Evolutionary conservation across 805 yeast genomes (phyloP), one percentile per base, ranked within the genome.

Genomic region (Saturnispora serradocipensis): DNA sequence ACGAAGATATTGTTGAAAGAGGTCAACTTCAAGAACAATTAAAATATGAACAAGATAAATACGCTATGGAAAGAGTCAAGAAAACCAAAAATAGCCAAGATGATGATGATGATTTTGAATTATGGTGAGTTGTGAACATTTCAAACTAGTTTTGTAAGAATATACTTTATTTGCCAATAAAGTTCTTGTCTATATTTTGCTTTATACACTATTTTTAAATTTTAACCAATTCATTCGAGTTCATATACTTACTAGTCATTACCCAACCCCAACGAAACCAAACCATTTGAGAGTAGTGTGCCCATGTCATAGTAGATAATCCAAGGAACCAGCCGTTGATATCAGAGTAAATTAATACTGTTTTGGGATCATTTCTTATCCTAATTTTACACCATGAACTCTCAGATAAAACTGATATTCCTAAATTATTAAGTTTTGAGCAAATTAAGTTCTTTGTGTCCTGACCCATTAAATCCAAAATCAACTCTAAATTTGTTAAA

Each of bases 241-340:
- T 81, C 72, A 87, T 78, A 67, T 88, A 91, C 55, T 90, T 73
- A 54, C 96, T 84, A 15, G 82, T 67, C 5, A 78, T 53, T 62
- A 93, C 72, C 97, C 97, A 93, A 1, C 88, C 83, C 71, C 86
- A 86, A 58, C 99, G 75, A 66, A 84, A 93, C 97, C 97, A 91
- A 8, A 85, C 90, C 86, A 93, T 86, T 66, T 93, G 99, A 2
- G 95, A 81, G 55, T 74, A 73, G 67, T 93, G 98, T 3, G 86
- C 95, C 56, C 74, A 74, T 3, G 82, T 69, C 96, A 91, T 88
- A 4, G 96, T 86, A 0, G 84, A 75, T 50, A 82, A 72, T 43
- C 67, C 63, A 30, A 71, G 67, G 49, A 73, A 65, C 63, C 72
- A 61, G 56, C 65, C 61, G 53, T 72, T 67, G 51, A 73, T 58